Evolutionary conservation across 495 filamentous ascomycete species (phyloP), one percentile per base, ranked within the genome.

Genomic region (Geopyxis carbonaria): DNA sequence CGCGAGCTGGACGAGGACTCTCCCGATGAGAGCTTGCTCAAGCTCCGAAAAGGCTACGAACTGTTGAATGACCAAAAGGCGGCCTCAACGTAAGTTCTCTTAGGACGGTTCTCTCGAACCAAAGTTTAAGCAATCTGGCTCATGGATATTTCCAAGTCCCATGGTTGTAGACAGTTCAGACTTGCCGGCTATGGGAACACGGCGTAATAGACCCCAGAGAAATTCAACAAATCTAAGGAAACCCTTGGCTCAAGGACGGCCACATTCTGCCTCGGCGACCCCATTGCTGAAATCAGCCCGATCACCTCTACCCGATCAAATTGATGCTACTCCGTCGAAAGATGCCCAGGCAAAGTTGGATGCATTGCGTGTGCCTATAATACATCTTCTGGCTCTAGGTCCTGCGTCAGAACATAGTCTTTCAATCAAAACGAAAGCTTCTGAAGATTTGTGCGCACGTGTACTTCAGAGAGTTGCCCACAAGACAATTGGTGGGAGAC

Each of bases 381-480:
- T 73, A 36, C 72, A 76, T 56, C 61, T 76, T 11, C 61, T 76
- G 30, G 72, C 72, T 34, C 56, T 72, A 42, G 61, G 66, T 19
- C 64, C 67, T 22, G 66, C 68, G 10, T 71, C 71, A 2, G 54
- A 60, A 45, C 66, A 71, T 34, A 64, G 62, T 23, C 58, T 76
- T 21, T 61, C 68, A 11, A 60, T 60, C 20, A 63, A 67, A 41
- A 68, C 68, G 20, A 57, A 63, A 31, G 63, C 65, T 25, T 63
- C 64, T 15, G 46, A 64, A 19, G 69, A 73, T 30, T 56, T 73
- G 29, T 58, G 67, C 22, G 46, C 56, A 10, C 56, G 63, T 40
- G 64, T 66, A 32, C 60, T 63, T 30, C 47, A 55, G 3, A 57
- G 61, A 43, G 63, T 61, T 39, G 61, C 65, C 32, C 65, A 44